Base-by-base conservation (phyloP, 345 rosid species). In the Trapa incisa region DNA sequence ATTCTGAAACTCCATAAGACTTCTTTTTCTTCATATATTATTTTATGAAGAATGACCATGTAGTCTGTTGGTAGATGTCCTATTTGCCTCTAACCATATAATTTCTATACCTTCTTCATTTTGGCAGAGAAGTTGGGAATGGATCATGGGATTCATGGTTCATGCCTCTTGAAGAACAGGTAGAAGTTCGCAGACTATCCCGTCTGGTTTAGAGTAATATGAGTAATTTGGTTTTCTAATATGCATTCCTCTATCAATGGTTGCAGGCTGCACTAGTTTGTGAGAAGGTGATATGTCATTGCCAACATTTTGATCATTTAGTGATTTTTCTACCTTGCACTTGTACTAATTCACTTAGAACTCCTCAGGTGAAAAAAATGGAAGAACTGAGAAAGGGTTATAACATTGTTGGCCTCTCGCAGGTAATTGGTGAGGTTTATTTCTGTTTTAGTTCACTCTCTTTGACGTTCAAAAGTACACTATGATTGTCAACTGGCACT, bases 91-190 rank as follows among this genome's bases (percentile, higher is more conserved):
- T 64, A 57, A 15, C 29, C 35, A 36, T 22, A 6, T 48, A 65
- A 67, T 4, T 47, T 45, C 69, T 67, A 71, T 66, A 37, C 38
- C 68, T 65, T 54, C 36, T 57, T 64, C 65, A 65, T 42, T 66
- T 65, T 57, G 76, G 72, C 80, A 90, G 98, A 74, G 98, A 93
- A 87, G 64, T 90, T 75, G 98, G 98, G 69, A 75, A 71, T 80
- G 98, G 97, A 71, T 58, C 75, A 37, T 78, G 83, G 70, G 97
- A 93, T 79, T 93, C 98, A 9, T 93, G 97, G 98, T 86, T 88
- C 73, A 83, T 83, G 93, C 86, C 97, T 75, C 91, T 93, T 29
- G 80, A 74, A 37, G 73, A 86, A 65, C 95, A 93, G 87, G 91
- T 83, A 72, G 22, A 48, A 37, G 36, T 33, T 52, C 38, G 47